These are phyloP conservation scores for Floccularia luteovirens DNA, from an alignment of 768 basidiomycete genomes.

Conservation along the genomic window DNA sequence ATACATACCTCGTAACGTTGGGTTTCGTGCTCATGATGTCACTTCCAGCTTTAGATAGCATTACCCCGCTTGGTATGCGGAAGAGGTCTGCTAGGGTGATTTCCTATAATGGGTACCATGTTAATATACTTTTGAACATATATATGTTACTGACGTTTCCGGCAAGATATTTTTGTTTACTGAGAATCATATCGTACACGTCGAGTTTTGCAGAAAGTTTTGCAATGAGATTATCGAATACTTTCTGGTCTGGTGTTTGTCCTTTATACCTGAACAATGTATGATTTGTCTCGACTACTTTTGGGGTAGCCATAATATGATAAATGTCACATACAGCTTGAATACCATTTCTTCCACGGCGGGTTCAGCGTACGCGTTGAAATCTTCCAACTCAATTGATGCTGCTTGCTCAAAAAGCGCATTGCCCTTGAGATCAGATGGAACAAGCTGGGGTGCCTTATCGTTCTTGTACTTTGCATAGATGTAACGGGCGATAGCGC, in stretches of 20 bases:
- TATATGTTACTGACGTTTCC: conserved; percentile 31
- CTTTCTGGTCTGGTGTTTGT: conserved; percentile 19
- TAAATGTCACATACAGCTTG: conserved; percentile 29
- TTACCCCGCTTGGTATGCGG: conserved; percentile 37
- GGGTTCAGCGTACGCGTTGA: conserved; percentile 36
- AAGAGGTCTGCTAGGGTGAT: conserved; percentile 53
- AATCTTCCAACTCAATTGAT: conserved; percentile 45
- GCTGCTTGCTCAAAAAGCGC: conserved; percentile 47
- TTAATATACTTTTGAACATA: neutral
- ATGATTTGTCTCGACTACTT: neutral
- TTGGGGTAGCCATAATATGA: too few species aligned
- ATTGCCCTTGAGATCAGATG: conserved; percentile 24
- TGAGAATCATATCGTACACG: conserved; percentile 49
- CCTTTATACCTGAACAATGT: conserved; percentile 11
- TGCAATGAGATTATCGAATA: conserved; percentile 14
- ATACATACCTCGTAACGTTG: conserved; percentile 30
- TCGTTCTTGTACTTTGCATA: conserved; percentile 41
- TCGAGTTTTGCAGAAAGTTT: conserved; percentile 34
- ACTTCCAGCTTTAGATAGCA: conserved; percentile 13
- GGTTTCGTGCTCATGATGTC: conserved; percentile 27
- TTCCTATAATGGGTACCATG: conserved; percentile 10
- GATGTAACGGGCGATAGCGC: conserved; percentile 56
- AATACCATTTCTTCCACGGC: conserved; percentile 42
- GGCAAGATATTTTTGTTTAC: conserved; percentile 48
- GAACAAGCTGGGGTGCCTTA: conserved; percentile 47